These are phyloP conservation scores for Globisporangium canariense DNA, from an alignment of 352 stramenopile species.

Conservation along the genomic window DNA sequence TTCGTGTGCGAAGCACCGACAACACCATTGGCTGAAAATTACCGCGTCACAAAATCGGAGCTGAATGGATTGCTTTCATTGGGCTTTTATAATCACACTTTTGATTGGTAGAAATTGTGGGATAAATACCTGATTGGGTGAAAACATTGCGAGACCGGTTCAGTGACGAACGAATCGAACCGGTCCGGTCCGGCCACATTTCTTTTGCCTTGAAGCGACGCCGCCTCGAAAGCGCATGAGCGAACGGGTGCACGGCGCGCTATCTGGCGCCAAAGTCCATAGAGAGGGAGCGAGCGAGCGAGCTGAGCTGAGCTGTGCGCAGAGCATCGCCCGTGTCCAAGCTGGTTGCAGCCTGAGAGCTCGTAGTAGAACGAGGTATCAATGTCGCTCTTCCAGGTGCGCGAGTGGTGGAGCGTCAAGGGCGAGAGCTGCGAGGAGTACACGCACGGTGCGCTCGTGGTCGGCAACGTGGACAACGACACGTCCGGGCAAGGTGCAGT, in stretches of 20 bases:
- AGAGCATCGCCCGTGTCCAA: not conserved
- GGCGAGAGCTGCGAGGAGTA: constrained; percentile 79
- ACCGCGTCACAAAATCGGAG: not conserved
- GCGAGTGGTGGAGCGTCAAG: constrained; percentile 86
- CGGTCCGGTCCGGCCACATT: not conserved
- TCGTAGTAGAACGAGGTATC: not conserved
- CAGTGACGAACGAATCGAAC: not conserved
- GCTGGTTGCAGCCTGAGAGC: not conserved
- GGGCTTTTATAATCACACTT: not conserved
- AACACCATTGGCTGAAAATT: not conserved
- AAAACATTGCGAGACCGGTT: constrained; percentile 1
- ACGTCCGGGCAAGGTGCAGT: constrained; percentile 36
- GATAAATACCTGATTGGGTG: not conserved
- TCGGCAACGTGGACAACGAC: constrained; percentile 90
- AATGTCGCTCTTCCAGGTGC: constrained; percentile 90
- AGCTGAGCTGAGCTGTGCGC: not conserved
- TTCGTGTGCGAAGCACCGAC: not conserved
- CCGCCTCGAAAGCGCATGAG: not conserved
- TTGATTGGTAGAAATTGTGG: not conserved
- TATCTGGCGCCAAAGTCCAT: not conserved
- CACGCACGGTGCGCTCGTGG: constrained; percentile 58
- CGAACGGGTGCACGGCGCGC: not conserved
- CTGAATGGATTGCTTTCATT: not conserved
- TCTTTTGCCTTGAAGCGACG: constrained; percentile 5
- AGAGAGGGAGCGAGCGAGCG: not conserved